phyloP scores from a whole-genome alignment of 2,329 filamentous ascomycete genomes.

The Penicillium sumatraense region DNA sequence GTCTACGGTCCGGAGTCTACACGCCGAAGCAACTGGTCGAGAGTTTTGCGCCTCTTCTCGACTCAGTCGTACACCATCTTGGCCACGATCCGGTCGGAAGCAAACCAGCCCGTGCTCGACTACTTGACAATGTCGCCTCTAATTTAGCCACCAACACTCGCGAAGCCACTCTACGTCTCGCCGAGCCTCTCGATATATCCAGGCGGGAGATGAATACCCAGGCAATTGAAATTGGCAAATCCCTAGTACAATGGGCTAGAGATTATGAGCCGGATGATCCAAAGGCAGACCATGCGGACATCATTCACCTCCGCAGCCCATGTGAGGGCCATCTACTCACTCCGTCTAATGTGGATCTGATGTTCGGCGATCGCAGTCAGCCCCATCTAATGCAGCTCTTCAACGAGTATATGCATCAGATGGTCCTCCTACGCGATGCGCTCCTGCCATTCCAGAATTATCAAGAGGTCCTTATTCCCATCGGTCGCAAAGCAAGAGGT shows the following conservation, averaged over 20 bases:
- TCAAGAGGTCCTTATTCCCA: conserved; percentile 24
- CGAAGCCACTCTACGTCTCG: conserved; percentile 20
- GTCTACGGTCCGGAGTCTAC: conserved; percentile 20
- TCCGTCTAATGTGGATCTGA: conserved; percentile 20
- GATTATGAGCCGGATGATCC: conserved; percentile 3
- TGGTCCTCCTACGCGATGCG: conserved; percentile 27
- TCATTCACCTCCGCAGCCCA: conserved; percentile 22
- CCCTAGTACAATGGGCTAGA: conserved; percentile 21
- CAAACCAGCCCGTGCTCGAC: conserved; percentile 10
- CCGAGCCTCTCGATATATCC: conserved; percentile 11
- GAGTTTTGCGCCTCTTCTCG: conserved; percentile 23
- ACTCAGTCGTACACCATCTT: conserved; percentile 21
- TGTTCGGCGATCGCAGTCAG: conserved; percentile 24
- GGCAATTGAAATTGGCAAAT: conserved; percentile 17
- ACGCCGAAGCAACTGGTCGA: conserved; percentile 26
- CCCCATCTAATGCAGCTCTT: conserved; percentile 29
- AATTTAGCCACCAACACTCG: conserved; percentile 24
- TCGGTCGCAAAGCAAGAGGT: conserved; percentile 15
- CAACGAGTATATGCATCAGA: conserved; percentile 31
- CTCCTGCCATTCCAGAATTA: conserved; percentile 27
- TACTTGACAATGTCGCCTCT: conserved; percentile 24
- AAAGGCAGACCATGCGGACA: conserved; percentile 2
- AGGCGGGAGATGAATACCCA: conserved; percentile 22
- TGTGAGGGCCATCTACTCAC: conserved; percentile 28
- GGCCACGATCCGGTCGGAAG: conserved; percentile 8